phyloP scores from a whole-genome alignment of 106 monocot genomes.

The Platanthera zijinensis region DNA sequence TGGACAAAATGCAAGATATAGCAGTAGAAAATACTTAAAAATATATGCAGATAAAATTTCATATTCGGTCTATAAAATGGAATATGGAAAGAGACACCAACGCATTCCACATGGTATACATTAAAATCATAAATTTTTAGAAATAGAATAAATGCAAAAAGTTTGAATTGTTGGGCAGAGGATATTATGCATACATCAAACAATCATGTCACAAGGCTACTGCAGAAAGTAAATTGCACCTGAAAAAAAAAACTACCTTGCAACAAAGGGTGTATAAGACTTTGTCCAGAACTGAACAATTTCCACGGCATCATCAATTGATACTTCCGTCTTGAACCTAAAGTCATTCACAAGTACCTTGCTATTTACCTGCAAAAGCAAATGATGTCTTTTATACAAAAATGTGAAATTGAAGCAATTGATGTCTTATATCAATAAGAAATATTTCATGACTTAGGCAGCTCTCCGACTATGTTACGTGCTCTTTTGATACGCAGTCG shows the following conservation, averaged over 20 bases:
- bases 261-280: constrained; percentile 23
- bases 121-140: not conserved
- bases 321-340: constrained; percentile 77
- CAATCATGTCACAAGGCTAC: not conserved
- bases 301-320: constrained; percentile 59
- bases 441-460: too few species aligned
- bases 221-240: not conserved
- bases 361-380: constrained; percentile 53
- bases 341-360: constrained; percentile 63
- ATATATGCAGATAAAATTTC: not conserved
- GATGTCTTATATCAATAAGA: not conserved
- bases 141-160: not conserved
- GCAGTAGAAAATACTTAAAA: not conserved
- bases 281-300: constrained; percentile 40
- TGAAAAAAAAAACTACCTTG: constrained; percentile 39
- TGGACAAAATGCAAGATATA: not conserved
- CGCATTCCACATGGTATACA: not conserved
- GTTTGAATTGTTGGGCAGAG: not conserved
- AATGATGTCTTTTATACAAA: not conserved
- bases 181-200: not conserved
- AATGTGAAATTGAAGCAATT: not conserved
- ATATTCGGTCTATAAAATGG: not conserved
- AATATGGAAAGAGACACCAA: not conserved
- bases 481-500: too few species aligned
- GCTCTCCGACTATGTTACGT: too few species aligned